These are phyloP conservation scores for Penicillium fimorum DNA, from an alignment of 495 filamentous ascomycete species.

Conservation along the genomic window DNA sequence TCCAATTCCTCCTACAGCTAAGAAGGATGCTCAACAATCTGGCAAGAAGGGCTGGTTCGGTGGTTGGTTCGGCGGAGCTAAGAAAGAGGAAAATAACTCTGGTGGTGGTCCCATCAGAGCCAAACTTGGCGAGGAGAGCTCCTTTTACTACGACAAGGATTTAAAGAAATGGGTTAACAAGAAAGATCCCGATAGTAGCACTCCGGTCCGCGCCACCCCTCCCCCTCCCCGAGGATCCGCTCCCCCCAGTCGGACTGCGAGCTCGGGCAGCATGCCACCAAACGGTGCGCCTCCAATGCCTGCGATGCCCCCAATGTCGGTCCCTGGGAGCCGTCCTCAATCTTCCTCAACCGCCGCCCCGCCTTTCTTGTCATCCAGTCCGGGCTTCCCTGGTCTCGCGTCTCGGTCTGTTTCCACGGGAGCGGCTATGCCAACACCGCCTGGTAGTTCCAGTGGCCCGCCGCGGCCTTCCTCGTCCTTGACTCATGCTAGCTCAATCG, in stretches of 20 bases:
- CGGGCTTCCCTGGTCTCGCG: slow-evolving; percentile 36
- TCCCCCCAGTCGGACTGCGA: slow-evolving; percentile 40
- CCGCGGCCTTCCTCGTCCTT: slow-evolving; percentile 63
- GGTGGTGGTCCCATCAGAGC: slow-evolving; percentile 71
- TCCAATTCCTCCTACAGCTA: slow-evolving; percentile 32
- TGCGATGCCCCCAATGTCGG: slow-evolving; percentile 29
- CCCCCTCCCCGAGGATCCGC: slow-evolving; percentile 51
- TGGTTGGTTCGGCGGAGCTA: slow-evolving; percentile 74
- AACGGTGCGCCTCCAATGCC: slow-evolving; percentile 32
- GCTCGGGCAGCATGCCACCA: slow-evolving; percentile 37
- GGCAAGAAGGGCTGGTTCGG: slow-evolving; percentile 81
- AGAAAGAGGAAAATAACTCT: slow-evolving; percentile 65
- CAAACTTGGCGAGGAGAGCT: slow-evolving; percentile 91
- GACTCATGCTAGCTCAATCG: slow-evolving; percentile 79
- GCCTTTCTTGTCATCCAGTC: slow-evolving; percentile 39
- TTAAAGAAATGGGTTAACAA: slow-evolving; percentile 98
- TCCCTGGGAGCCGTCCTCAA: slow-evolving; percentile 33
- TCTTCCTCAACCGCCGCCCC: slow-evolving; percentile 41
- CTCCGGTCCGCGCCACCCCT: slow-evolving; percentile 50
- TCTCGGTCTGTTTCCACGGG: slow-evolving; percentile 41
- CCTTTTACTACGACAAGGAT: slow-evolving; percentile 90
- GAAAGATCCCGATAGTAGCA: slow-evolving; percentile 59
- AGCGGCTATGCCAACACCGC: slow-evolving; percentile 34
- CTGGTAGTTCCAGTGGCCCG: slow-evolving; percentile 27
- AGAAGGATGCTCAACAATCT: slow-evolving; percentile 34